Evolutionary conservation across 306 rosid species (phyloP), one percentile per base, ranked within the genome.

Genomic region (Astragalus glycyphyllos): DNA sequence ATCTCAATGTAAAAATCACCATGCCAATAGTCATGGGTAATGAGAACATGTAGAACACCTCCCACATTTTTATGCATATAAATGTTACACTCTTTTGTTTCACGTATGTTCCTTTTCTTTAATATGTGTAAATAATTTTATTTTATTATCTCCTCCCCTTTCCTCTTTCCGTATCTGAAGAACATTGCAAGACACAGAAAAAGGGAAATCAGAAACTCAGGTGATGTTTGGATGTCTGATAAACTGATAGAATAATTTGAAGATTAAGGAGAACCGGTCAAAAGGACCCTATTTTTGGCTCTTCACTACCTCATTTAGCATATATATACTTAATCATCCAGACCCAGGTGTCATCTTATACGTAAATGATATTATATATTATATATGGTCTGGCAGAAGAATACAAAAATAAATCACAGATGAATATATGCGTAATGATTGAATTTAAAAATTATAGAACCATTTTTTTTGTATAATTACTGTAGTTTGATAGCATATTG

Each of bases 31-130:
- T 87, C 32, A 94, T 73, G 65, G 98, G 97, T 75, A 94, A 77
- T 16, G 97, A 90, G 74, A 94, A 83, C 91, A 94, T 78, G 79
- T 94, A 94, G 75, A 94, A 94, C 81, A 90, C 94, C 81, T 89
- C 94, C 92, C 97, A 89, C 98, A 94, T 93, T 73, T 74, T 68
- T 16, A 40, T 55, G 37, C 11, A 38, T 15, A 20, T 51, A 6
- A 57, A 13, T 12, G 49, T 73, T 47, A 69, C 81, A 69, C 49
- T 57, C 8, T 31, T 65, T 16, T 55, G 6, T 8, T 6, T 48
- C 58, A 73, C 23, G 58, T 23, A 38, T 55, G 42, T 63, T 16
- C 71, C 8, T 20, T 58, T 44, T 5, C 16, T 45, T 10, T 34
- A 10, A 4, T 12, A 0, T 26, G 15, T 64, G 13, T 12, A 4